Percentiles rank a stretch among this genome's conserved stretches.
phyloP scores from a whole-genome alignment of 2,329 filamentous ascomycete species.

The Colletotrichum musicola region DNA sequence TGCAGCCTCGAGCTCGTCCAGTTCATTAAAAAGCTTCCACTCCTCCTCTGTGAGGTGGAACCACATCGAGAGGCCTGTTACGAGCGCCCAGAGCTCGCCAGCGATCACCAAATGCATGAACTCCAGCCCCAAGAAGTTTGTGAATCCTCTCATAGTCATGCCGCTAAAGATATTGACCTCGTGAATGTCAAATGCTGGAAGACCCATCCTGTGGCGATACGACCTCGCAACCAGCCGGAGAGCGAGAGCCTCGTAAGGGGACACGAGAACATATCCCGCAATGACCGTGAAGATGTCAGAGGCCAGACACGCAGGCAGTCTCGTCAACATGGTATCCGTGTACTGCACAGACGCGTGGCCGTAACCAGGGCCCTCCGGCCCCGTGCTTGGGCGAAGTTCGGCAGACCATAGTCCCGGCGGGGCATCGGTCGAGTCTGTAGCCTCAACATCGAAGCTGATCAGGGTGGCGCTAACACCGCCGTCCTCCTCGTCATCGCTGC shows the following conservation, averaged over 20 bases:
- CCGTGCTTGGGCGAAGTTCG: conserved; percentile 66
- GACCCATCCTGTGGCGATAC: conserved; percentile 54
- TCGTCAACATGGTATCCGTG: conserved; percentile 63
- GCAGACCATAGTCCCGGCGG: conserved; percentile 69
- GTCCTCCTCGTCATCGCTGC: conserved; percentile 68
- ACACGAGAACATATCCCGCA: conserved; percentile 55
- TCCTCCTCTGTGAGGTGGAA: conserved; percentile 59
- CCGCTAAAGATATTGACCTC: conserved; percentile 51
- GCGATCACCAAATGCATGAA: conserved; percentile 59
- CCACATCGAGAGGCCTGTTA: conserved; percentile 54
- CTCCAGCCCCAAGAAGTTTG: conserved; percentile 62
- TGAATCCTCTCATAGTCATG: conserved; percentile 53
- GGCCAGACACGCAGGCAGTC: conserved; percentile 62
- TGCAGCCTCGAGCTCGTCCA: conserved; percentile 44
- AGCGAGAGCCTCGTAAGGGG: conserved; percentile 61
- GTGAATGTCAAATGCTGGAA: conserved; percentile 55
- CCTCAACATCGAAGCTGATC: conserved; percentile 73
- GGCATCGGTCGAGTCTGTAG: conserved; percentile 64
- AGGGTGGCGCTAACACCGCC: conserved; percentile 68
- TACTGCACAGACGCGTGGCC: conserved; percentile 50
- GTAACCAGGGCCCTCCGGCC: conserved; percentile 46
- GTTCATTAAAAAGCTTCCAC: conserved; percentile 50
- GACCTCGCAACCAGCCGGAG: conserved; percentile 59
- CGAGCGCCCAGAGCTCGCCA: conserved; percentile 59
- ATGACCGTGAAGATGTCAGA: conserved; percentile 61